Conservation (phyloP, 192 early-diverging fungal genomes). For the Coemansia furcata region DNA sequence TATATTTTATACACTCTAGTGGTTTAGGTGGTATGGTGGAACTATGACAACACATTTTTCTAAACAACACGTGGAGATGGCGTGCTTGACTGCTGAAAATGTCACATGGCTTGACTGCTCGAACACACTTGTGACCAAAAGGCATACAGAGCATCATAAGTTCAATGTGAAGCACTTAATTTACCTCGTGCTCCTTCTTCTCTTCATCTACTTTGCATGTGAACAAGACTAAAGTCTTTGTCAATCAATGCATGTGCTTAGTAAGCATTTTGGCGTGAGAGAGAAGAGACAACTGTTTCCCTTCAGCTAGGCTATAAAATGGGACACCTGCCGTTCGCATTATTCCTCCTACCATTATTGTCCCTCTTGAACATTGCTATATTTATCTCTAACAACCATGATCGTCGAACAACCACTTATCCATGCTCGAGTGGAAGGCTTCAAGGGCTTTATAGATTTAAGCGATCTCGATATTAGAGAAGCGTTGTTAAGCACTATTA, state of each 20-base stretch:
- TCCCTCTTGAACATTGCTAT: neutral
- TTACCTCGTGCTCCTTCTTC: neutral
- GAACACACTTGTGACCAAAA: neutral
- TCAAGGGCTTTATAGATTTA: neutral
- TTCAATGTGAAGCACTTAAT: neutral
- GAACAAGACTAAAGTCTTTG: neutral
- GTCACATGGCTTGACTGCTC: neutral
- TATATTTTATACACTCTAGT: too few species aligned
- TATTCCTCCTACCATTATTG: neutral
- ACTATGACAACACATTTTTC: neutral
- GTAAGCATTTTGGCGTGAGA: too few species aligned
- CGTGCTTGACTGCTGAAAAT: neutral
- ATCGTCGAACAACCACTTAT: neutral
- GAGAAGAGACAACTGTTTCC: too few species aligned
- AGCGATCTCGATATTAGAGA: neutral
- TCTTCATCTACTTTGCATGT: neutral
- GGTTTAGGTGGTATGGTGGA: neutral
- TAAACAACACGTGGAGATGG: too few species aligned
- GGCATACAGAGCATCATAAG: neutral
- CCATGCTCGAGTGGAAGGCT: neutral
- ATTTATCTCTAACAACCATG: neutral
- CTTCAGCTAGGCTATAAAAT: neutral
- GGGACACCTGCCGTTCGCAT: neutral
- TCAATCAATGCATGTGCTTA: neutral
- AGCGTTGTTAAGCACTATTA: neutral